Evolutionary conservation across 169 alveolate genomes (phyloP).

Genomic region (Cryptosporidium ubiquitum): DNA sequence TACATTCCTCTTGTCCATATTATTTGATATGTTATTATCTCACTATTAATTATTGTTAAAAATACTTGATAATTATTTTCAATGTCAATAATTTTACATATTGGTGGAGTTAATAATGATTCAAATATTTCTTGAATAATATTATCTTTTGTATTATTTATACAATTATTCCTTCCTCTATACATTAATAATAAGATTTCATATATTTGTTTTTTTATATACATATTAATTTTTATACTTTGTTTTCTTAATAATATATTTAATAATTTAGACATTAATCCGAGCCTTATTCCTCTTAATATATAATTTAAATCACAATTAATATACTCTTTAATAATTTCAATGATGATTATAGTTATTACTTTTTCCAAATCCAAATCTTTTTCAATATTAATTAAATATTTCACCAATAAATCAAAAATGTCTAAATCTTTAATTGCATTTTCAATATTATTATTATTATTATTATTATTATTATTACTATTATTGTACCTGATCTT

Average conservation of each 20-base stretch:
- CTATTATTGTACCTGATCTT: too few relatives aligned
- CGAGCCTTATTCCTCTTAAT: neutral
- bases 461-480: neutral
- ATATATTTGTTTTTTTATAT: constrained; percentile 5
- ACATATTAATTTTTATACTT: neutral
- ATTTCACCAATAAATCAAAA: neutral
- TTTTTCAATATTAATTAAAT: neutral
- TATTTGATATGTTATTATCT: constrained; percentile 31
- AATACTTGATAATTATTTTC: neutral
- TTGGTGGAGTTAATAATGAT: constrained; percentile 58
- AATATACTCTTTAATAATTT: constrained; percentile 26
- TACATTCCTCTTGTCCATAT: constrained; percentile 69
- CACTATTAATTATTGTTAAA: neutral
- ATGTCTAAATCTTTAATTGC: constrained; percentile 2
- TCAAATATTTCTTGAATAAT: neutral
- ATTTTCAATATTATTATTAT: too few relatives aligned
- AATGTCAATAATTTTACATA: constrained; percentile 21
- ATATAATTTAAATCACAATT: neutral
- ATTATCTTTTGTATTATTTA: neutral
- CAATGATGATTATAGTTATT: neutral
- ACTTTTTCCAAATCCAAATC: neutral
- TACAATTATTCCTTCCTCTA: neutral
- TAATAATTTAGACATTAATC: constrained; percentile 41
- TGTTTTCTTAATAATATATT: neutral
- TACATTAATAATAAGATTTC: constrained; percentile 6